Evolutionary conservation across 352 stramenopile genomes (phyloP).

Genomic region (Globisporangium canariense): DNA sequence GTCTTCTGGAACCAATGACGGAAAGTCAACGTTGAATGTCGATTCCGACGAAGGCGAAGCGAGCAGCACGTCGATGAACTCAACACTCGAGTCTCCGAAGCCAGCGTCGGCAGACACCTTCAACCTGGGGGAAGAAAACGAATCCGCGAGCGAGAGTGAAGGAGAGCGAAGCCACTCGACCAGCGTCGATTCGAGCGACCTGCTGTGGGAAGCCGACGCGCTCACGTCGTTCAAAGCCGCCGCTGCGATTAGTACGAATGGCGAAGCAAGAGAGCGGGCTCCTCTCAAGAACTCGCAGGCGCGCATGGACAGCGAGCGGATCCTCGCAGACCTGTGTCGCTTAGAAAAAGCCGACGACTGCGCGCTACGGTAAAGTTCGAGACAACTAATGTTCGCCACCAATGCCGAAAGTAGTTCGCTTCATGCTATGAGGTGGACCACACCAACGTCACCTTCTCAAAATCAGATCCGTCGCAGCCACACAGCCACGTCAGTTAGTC

Average conservation of each 20-base stretch:
- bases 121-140: neutral
- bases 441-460: neutral
- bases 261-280: neutral
- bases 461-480: slow-evolving; percentile 8
- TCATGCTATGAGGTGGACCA: neutral
- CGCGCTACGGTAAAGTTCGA: too few relatives aligned
- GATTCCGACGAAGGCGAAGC: neutral
- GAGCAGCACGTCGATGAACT: too few relatives aligned
- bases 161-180: slow-evolving; percentile 3
- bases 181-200: slow-evolving; percentile 32
- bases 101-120: neutral
- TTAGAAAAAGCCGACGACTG: neutral
- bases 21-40: neutral
- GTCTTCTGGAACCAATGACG: neutral
- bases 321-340: slow-evolving; percentile 11
- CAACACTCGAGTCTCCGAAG: too few relatives aligned
- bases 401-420: too few relatives aligned
- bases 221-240: slow-evolving; percentile 17
- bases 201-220: slow-evolving; percentile 34
- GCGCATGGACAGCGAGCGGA: slow-evolving; percentile 14
- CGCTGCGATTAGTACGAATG: neutral
- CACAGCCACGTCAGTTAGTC: neutral
- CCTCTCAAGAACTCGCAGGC: neutral
- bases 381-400: neutral
- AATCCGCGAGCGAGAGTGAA: slow-evolving; percentile 3